These are phyloP conservation scores for Kernera saxatilis DNA, from an alignment of 345 rosid species.

Conservation along the genomic window DNA sequence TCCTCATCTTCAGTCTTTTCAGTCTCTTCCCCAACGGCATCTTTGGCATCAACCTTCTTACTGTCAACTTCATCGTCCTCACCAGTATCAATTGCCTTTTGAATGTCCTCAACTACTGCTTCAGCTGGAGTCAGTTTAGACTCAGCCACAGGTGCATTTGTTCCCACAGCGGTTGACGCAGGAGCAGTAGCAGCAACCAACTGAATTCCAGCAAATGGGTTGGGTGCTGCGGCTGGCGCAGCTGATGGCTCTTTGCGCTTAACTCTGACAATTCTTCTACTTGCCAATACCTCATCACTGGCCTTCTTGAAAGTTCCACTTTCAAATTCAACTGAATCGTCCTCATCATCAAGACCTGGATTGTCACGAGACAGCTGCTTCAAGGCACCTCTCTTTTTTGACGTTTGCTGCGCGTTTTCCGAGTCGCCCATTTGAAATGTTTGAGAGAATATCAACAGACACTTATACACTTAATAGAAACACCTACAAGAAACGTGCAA, in stretches of 20 bases:
- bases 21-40: conserved; percentile 19
- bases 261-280: conserved; percentile 72
- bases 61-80: conserved; percentile 30
- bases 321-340: conserved; percentile 53
- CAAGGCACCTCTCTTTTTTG: conserved; percentile 97
- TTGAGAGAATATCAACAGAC: background rate
- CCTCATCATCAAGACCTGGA: conserved; percentile 85
- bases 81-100: conserved; percentile 5
- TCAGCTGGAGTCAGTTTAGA: conserved; percentile 18
- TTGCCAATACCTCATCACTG: conserved; percentile 77
- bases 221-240: conserved; percentile 46
- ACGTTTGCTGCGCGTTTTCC: conserved; percentile 61
- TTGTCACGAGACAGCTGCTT: conserved; percentile 78
- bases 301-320: conserved; percentile 89
- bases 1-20: conserved; percentile 33
- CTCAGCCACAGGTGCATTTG: conserved; percentile 16
- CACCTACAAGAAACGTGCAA: conserved; percentile 1
- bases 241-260: conserved; percentile 50
- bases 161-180: background rate
- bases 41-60: conserved; percentile 28
- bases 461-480: background rate
- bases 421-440: conserved; percentile 61
- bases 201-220: conserved; percentile 82
- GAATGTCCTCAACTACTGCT: conserved; percentile 32
- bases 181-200: conserved; percentile 49